A percentile compares a stretch with the other conserved stretches of the same genome.
phyloP scores from a whole-genome alignment of 2,329 filamentous ascomycete species.

The Fusarium temperatum region DNA sequence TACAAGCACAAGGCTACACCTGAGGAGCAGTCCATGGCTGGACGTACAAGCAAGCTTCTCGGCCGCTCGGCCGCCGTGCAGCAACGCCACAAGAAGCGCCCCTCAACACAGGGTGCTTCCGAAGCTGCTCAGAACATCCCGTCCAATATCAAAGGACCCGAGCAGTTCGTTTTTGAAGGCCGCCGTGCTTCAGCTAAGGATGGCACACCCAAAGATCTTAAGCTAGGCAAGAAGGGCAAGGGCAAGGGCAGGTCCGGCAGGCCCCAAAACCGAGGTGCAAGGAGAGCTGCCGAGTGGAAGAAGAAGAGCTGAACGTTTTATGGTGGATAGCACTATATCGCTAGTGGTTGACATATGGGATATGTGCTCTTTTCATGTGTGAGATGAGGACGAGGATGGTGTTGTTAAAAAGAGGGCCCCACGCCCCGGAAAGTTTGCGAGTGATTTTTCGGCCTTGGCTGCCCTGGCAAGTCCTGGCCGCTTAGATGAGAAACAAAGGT shows the following conservation, averaged over 20 bases:
- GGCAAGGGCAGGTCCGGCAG: conserved; percentile 54
- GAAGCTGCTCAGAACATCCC: conserved; percentile 22
- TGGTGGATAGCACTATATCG: neutral
- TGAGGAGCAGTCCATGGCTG: conserved; percentile 74
- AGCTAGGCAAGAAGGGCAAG: conserved; percentile 65
- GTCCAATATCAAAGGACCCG: conserved; percentile 63
- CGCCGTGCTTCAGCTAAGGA: conserved; percentile 75
- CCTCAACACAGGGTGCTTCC: conserved; percentile 31
- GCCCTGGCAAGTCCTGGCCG: conserved; percentile 1
- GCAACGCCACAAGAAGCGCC: conserved; percentile 47
- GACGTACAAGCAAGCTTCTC: conserved; percentile 78
- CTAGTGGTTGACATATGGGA: neutral
- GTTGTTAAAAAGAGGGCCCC: conserved; percentile 12
- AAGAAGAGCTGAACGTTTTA: conserved; percentile 46
- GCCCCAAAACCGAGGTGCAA: conserved; percentile 51
- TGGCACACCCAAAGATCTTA: conserved; percentile 69
- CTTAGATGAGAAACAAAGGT: conserved; percentile 29
- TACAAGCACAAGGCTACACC: conserved; percentile 77
- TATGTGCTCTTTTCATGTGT: conserved; percentile 8
- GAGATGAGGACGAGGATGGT: conserved; percentile 2
- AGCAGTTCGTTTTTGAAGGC: conserved; percentile 83
- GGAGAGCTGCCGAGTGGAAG: conserved; percentile 56
- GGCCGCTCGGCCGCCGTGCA: conserved; percentile 72
- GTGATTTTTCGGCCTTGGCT: conserved; percentile 29
- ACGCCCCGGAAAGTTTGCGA: conserved; percentile 30